Base-by-base conservation (phyloP, 331 rosid species). In the Rosa hybrid region DNA sequence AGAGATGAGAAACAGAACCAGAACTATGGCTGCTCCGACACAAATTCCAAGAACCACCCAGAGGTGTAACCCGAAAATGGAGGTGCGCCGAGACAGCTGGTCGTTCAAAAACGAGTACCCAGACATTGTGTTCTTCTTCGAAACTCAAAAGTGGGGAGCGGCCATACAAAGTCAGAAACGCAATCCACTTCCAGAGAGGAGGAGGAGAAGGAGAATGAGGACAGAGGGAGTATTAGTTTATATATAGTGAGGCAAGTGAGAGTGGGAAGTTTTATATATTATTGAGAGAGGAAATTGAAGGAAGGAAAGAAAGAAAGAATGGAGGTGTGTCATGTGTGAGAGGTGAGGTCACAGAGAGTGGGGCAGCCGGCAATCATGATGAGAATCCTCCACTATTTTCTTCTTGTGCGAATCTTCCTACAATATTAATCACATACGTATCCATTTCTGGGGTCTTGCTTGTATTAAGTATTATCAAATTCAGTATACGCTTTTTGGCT, bases 1-100 rank as follows among this genome's bases (percentile, higher is more conserved):
- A 0, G 94, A 90, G 20, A 90, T 82, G 68, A 88, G 87, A 63
- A 90, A 88, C 27, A 90, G 86, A 25, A 88, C 86, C 1, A 90
- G 48, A 12, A 90, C 94, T 64, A 88, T 90, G 84, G 91, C 91
- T 12, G 92, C 92, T 27, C 92, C 92, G 3, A 88, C 94, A 59
- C 90, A 83, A 44, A 90, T 84, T 20, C 92, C 94, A 39, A 90
- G 80, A 54, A 90, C 90, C 2, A 90, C 92, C 92, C 92, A 88
- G 65, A 90, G 80, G 3, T 84, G 84, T 30, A 90, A 79, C 41
- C 92, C 90, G 44, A 90, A 87, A 51, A 90, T 85, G 42, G 91
- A 88, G 80, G 92, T 90, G 27, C 81, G 78, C 80, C 80, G 84
- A 8, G 92, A 88, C 49, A 90, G 94, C 88, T 83, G 86, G 71